A percentile compares a stretch with the other conserved stretches of the same genome.
Conservation (phyloP, 129 eudicot genomes). For the Flaveria ramosissima region DNA sequence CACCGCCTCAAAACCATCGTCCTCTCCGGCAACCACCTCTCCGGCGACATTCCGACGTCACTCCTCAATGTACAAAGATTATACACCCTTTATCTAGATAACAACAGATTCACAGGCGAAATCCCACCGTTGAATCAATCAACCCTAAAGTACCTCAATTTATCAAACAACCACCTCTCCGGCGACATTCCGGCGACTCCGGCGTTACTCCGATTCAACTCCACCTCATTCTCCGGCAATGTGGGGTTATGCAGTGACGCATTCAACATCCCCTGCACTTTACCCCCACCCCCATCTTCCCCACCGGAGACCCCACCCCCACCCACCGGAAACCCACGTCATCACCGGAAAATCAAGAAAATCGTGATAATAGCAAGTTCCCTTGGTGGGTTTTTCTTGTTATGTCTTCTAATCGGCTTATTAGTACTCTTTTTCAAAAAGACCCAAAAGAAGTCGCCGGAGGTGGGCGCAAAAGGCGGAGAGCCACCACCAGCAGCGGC, state of each 20-base stretch:
- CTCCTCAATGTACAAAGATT: slow-evolving; percentile 51
- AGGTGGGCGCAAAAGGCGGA: slow-evolving; percentile 18
- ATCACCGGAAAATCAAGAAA: slow-evolving; percentile 40
- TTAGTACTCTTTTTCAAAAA: slow-evolving; percentile 29
- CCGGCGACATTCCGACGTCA: slow-evolving; percentile 63
- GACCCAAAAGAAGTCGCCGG: slow-evolving; percentile 16
- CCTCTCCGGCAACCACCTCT: slow-evolving; percentile 55
- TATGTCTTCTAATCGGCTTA: slow-evolving; percentile 26
- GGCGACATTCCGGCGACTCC: slow-evolving; percentile 75
- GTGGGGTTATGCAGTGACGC: slow-evolving; percentile 60
- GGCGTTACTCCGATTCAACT: slow-evolving; percentile 51
- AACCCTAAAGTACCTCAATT: slow-evolving; percentile 54
- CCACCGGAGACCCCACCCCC: slow-evolving; percentile 30
- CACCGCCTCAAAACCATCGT: slow-evolving; percentile 80
- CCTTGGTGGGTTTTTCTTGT: slow-evolving; percentile 51
- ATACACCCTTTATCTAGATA: slow-evolving; percentile 62
- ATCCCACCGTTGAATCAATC: slow-evolving; percentile 74
- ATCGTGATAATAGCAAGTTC: slow-evolving; percentile 46
- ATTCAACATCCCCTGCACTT: slow-evolving; percentile 37
- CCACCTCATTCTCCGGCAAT: slow-evolving; percentile 63
- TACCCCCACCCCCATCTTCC: slow-evolving; percentile 46
- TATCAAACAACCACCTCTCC: slow-evolving; percentile 65
- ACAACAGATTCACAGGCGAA: slow-evolving; percentile 62
- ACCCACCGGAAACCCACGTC: slow-evolving; percentile 24
- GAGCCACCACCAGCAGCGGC: slow-evolving; percentile 3